Percentiles rank a stretch among this genome's conserved stretches.
Conservation (phyloP, 2,329 filamentous ascomycete species). For the Xylariaceae sp. region DNA sequence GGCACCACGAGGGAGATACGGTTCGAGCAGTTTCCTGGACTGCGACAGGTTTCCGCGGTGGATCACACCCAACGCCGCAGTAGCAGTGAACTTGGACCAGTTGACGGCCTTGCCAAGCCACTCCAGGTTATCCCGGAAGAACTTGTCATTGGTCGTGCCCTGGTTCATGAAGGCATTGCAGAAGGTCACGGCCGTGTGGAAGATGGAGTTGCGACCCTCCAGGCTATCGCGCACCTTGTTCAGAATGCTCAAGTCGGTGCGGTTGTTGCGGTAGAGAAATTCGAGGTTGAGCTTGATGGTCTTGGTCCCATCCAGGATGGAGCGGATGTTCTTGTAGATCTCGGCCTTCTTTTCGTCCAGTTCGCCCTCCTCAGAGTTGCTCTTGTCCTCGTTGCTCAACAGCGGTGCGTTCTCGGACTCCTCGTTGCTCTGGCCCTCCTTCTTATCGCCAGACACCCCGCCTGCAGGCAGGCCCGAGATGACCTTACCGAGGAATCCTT, state of each 20-base stretch:
- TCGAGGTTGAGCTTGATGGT: constrained; percentile 93
- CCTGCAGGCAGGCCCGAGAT: constrained; percentile 66
- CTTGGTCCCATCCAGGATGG: constrained; percentile 78
- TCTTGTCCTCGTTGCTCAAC: constrained; percentile 38
- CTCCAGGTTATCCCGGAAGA: constrained; percentile 95
- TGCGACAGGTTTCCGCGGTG: constrained; percentile 93
- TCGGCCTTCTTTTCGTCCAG: constrained; percentile 46
- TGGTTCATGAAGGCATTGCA: constrained; percentile 99
- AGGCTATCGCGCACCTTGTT: constrained; percentile 96
- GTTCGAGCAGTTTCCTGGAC: constrained; percentile 85
- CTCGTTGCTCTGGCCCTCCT: constrained; percentile 42
- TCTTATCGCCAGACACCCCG: constrained; percentile 32
- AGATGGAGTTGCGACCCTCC: constrained; percentile 94
- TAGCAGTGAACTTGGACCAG: constrained; percentile 99
- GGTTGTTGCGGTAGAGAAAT: constrained; percentile 93
- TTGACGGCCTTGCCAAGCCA: constrained; percentile 98
- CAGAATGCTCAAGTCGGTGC: constrained; percentile 81
- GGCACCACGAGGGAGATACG: constrained; percentile 71
- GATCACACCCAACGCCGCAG: constrained; percentile 90
- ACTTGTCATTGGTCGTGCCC: constrained; percentile 94
- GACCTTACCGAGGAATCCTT: constrained; percentile 90
- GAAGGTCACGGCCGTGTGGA: constrained; percentile 94
- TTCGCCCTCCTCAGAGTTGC: constrained; percentile 40
- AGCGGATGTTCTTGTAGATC: constrained; percentile 55
- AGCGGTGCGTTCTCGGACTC: constrained; percentile 41